These are phyloP conservation scores for Themeda triandra DNA, from an alignment of 176 grass and related monocot genomes.

Conservation along the genomic window DNA sequence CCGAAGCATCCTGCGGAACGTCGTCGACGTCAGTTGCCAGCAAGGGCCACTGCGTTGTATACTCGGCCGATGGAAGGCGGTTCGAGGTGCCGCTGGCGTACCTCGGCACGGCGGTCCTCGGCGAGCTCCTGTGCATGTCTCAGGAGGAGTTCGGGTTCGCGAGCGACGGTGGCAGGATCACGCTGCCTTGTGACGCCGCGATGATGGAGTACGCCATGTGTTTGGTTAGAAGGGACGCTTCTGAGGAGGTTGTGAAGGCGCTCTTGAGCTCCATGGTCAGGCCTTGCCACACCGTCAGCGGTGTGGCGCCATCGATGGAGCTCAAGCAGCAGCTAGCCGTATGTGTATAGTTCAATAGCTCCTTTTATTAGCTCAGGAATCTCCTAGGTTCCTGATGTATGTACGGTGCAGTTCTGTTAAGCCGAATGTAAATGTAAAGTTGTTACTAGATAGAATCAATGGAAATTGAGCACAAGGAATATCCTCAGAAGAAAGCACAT, in stretches of 20 bases:
- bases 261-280: constrained; percentile 40
- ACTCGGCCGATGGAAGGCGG: constrained; percentile 10
- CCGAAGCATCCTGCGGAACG: neutral
- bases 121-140: constrained; percentile 43
- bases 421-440: too few relatives aligned
- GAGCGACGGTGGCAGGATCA: constrained; percentile 18
- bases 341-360: neutral
- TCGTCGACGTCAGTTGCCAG: neutral
- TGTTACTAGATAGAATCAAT: too few relatives aligned
- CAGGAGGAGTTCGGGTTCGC: constrained; percentile 48
- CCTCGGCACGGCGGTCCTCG: constrained; percentile 27
- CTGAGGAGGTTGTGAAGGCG: constrained; percentile 11
- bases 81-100: constrained; percentile 51
- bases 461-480: too few relatives aligned
- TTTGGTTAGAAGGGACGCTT: constrained; percentile 35
- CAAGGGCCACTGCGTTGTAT: constrained; percentile 51
- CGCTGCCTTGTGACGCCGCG: constrained; percentile 33
- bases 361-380: neutral
- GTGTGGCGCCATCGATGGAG: neutral
- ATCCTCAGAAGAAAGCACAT: too few relatives aligned
- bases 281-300: constrained; percentile 1
- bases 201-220: constrained; percentile 45
- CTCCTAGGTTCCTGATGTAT: too few relatives aligned
- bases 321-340: neutral
- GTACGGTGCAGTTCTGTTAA: too few relatives aligned